Percentiles rank a stretch among this genome's conserved stretches.
These are phyloP conservation scores for Leishmania gerbilli DNA, from an alignment of 208 protist species.

Conservation along the genomic window DNA sequence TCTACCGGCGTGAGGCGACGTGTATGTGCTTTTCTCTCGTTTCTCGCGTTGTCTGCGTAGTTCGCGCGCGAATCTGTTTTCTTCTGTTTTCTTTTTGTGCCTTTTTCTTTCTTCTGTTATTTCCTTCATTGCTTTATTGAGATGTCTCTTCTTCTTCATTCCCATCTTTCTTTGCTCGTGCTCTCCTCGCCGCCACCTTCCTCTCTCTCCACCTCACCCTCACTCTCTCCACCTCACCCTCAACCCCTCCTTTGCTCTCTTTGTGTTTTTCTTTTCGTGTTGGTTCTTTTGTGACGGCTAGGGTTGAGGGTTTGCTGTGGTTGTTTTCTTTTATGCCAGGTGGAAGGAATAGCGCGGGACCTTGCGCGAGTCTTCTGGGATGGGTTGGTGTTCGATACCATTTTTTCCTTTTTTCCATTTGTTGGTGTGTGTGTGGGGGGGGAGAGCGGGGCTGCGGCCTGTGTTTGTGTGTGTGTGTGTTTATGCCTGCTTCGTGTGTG, in stretches of 20 bases:
- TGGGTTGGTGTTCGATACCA: too few species aligned
- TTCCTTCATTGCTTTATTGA: too few species aligned
- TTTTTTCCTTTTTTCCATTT: conserved; percentile 1
- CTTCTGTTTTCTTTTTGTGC: not conserved
- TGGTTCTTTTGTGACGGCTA: not conserved
- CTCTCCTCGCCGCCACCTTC: not conserved
- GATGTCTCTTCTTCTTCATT: too few species aligned
- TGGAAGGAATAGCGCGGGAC: not conserved
- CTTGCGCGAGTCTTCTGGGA: not conserved
- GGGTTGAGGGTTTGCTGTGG: not conserved
- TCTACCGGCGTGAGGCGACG: not conserved
- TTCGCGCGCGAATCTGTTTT: not conserved
- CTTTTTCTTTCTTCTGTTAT: too few species aligned
- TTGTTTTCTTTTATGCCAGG: not conserved
- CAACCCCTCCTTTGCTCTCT: not conserved
- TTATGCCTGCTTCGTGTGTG: not conserved
- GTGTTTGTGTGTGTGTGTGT: not conserved
- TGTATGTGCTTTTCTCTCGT: not conserved
- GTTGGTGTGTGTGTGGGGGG: too few species aligned
- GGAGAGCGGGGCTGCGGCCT: too few species aligned
- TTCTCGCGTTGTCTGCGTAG: not conserved
- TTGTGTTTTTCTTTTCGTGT: not conserved
- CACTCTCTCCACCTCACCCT: not conserved
- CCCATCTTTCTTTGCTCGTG: not conserved
- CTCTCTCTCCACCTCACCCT: not conserved